Conservation (phyloP, 768 basidiomycete genomes). For the Pleurotus salmoneostramineus region DNA sequence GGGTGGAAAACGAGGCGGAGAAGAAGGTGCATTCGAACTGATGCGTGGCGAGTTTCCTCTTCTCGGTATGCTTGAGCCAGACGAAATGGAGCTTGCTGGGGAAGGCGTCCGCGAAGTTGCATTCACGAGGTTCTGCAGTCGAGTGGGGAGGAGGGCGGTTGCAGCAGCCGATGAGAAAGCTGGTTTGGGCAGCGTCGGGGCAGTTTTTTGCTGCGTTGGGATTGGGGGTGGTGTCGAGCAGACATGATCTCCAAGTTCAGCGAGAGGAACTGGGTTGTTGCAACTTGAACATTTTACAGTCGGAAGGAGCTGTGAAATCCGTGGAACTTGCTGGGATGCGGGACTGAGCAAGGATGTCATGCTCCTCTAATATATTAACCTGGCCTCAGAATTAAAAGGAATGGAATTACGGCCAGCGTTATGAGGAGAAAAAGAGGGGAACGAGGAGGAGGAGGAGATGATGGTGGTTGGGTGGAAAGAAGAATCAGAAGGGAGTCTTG, state of each 20-base stretch:
- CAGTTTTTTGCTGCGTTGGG: slow-evolving; percentile 11
- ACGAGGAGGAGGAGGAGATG: slow-evolving; percentile 5
- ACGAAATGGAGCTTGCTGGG: slow-evolving; percentile 9
- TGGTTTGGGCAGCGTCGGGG: slow-evolving; percentile 27
- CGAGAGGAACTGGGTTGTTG: slow-evolving; percentile 62
- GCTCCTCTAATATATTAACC: slow-evolving; percentile 10
- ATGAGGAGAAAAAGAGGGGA: background rate
- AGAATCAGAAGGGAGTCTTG: background rate
- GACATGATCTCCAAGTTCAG: slow-evolving; percentile 73
- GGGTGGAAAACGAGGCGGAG: slow-evolving; percentile 8
- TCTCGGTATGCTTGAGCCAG: slow-evolving; percentile 12
- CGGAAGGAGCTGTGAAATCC: slow-evolving; percentile 73
- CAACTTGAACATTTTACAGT: slow-evolving; percentile 86
- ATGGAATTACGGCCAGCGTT: slow-evolving; percentile 27
- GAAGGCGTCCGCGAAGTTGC: slow-evolving; percentile 14
- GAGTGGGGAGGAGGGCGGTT: slow-evolving; percentile 43
- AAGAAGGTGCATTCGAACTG: slow-evolving; percentile 22
- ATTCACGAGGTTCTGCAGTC: slow-evolving; percentile 42
- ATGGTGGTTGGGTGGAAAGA: slow-evolving; percentile 1
- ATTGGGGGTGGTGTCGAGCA: slow-evolving; percentile 53
- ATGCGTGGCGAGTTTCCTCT: slow-evolving; percentile 26
- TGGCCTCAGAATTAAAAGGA: slow-evolving; percentile 10
- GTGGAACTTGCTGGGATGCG: slow-evolving; percentile 15
- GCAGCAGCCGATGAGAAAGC: slow-evolving; percentile 35
- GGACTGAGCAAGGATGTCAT: slow-evolving; percentile 28